Conservation (phyloP, 176 grass and related monocot species). For the Musa schizocarpa region DNA sequence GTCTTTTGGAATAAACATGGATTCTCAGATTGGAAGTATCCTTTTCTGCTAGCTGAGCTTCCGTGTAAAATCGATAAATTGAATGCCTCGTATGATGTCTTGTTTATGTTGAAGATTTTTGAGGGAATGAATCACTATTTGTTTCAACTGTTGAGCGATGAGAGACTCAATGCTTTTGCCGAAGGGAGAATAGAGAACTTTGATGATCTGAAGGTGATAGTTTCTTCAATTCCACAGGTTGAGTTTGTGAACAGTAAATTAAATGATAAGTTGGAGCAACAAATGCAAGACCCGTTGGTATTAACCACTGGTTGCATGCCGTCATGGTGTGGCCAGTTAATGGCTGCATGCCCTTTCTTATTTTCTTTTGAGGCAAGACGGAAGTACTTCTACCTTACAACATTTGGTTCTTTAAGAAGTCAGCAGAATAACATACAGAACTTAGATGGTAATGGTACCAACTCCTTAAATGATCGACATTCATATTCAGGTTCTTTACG, state of each 20-base stretch:
- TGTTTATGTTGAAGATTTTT: constrained; percentile 82
- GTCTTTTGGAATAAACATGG: constrained; percentile 24
- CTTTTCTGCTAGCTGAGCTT: constrained; percentile 68
- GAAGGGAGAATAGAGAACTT: constrained; percentile 47
- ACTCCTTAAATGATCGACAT: constrained; percentile 23
- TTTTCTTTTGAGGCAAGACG: constrained; percentile 88
- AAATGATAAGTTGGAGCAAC: constrained; percentile 97
- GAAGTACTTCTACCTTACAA: constrained; percentile 78
- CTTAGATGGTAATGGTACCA: constrained; percentile 25
- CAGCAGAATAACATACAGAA: constrained; percentile 35
- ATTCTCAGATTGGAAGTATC: constrained; percentile 45
- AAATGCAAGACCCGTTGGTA: constrained; percentile 77
- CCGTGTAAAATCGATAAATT: constrained; percentile 67
- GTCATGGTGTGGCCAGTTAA: constrained; percentile 78
- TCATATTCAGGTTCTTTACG: constrained; percentile 15
- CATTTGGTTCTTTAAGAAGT: constrained; percentile 55
- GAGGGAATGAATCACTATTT: constrained; percentile 75
- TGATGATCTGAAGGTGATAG: constrained; percentile 45
- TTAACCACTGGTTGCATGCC: constrained; percentile 56
- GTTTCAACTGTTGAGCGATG: constrained; percentile 42
- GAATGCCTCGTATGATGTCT: constrained; percentile 62
- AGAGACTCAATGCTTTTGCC: constrained; percentile 52
- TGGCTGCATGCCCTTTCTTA: constrained; percentile 82
- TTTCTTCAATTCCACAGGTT: constrained; percentile 57
- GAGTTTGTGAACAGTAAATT: constrained; percentile 82